phyloP scores from a whole-genome alignment of 352 stramenopile genomes.

The Saprolegnia parasitica region DNA sequence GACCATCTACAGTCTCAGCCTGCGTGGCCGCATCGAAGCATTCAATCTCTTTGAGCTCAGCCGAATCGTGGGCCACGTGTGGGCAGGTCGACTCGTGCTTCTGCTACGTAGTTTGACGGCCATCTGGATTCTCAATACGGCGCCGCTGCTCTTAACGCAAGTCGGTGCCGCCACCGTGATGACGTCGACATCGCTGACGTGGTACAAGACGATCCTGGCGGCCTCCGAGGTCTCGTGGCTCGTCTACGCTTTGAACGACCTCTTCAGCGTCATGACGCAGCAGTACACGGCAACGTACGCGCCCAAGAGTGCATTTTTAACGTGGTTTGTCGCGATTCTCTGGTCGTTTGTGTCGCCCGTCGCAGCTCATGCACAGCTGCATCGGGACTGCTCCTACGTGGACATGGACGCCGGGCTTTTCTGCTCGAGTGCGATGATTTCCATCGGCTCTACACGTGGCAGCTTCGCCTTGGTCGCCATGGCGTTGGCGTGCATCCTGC shows the following conservation, averaged over 20 bases:
- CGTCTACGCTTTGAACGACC: constrained; percentile 21
- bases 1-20: neutral
- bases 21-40: neutral
- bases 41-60: constrained; percentile 15
- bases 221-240: constrained; percentile 7
- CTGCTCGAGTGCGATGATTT: constrained; percentile 4
- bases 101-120: constrained; percentile 10
- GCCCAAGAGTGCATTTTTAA: neutral
- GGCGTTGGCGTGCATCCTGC: neutral
- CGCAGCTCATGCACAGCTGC: neutral
- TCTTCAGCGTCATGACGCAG: constrained; percentile 12
- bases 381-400: neutral
- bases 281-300: constrained; percentile 12
- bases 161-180: neutral
- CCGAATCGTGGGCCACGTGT: neutral
- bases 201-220: constrained; percentile 17
- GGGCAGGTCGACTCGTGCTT: constrained; percentile 10
- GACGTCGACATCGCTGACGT: neutral
- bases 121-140: constrained; percentile 1
- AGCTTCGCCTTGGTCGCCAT: neutral
- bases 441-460: neutral
- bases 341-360: neutral
- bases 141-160: neutral
- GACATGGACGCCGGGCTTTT: neutral
- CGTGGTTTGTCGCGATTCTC: neutral